phyloP scores from a whole-genome alignment of 768 basidiomycete genomes.

The Tulasnella sp. region DNA sequence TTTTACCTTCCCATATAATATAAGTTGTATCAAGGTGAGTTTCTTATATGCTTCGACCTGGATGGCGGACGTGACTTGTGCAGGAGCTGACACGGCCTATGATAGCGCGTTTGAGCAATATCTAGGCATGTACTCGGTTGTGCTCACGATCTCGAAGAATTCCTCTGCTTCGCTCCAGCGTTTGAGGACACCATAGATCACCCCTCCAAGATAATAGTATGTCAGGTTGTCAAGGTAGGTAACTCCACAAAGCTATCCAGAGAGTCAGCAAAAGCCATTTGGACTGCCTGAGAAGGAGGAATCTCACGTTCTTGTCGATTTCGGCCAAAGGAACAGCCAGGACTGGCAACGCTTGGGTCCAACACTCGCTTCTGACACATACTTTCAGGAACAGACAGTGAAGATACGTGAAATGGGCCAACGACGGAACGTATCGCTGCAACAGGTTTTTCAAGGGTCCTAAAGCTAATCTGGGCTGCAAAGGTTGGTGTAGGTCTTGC shows the following conservation, averaged over 20 bases:
- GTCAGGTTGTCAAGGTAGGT: constrained; percentile 64
- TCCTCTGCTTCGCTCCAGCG: constrained; percentile 60
- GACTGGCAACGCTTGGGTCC: constrained; percentile 45
- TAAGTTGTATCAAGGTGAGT: constrained; percentile 62
- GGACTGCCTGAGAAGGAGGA: not conserved
- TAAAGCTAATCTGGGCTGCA: constrained; percentile 38
- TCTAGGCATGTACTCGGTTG: constrained; percentile 17
- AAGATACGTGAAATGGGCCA: constrained; percentile 50
- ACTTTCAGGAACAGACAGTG: constrained; percentile 59
- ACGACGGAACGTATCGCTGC: constrained; percentile 45
- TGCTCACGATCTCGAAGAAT: constrained; percentile 67
- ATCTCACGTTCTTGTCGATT: constrained; percentile 35
- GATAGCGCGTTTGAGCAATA: not conserved
- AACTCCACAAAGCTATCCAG: constrained; percentile 37
- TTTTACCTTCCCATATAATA: constrained; percentile 57
- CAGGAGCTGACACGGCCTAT: constrained; percentile 34
- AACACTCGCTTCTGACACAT: constrained; percentile 45
- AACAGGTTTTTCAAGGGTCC: constrained; percentile 48
- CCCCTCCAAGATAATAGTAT: constrained; percentile 77
- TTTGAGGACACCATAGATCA: constrained; percentile 51
- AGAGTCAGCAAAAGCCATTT: constrained; percentile 23
- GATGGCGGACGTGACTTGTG: constrained; percentile 42
- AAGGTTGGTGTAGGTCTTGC: not conserved
- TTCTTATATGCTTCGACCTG: constrained; percentile 86
- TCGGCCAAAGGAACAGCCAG: constrained; percentile 51